Base-by-base conservation (phyloP, 208 protist genomes). In the Leishmania braziliensis region DNA sequence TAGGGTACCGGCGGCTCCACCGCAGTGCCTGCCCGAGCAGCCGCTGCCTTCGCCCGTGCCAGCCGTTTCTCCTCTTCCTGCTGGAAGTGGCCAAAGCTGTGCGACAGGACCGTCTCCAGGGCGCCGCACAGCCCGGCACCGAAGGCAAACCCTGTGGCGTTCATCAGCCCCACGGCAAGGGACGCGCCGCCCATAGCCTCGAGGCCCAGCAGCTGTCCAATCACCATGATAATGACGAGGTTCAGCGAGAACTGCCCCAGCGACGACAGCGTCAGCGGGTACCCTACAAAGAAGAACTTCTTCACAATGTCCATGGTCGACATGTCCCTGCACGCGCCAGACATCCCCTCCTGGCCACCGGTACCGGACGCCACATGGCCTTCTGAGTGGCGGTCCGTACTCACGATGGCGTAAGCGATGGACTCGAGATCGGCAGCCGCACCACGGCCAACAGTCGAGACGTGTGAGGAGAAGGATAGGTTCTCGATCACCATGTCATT, bases 91-190 rank as follows among this genome's bases (percentile, higher is more conserved):
- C 94, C 94, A 51, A 93, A 97, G 65, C 86, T 89, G 82, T 97
- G 94, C 18, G 94, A 95, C 14, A 97, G 88, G 16, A 96, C 90
- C 9, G 94, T 97, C 84, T 97, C 92, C 6, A 97, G 81, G 16
- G 94, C 94, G 10, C 94, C 94, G 75, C 91, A 97, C 39, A 94
- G 88, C 14, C 94, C 94, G 3, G 94, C 92, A 60, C 91, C 90
- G 81, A 97, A 95, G 20, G 94, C 94, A 73, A 96, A 97, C 26
- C 91, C 94, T 39, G 94, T 97, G n/a, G 94, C 94, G 72, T 97
- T 97, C 46, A 97, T 81, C 43, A 97, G 83, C 3, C 94, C 92
- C 63, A 95, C 77, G 1, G 94, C 94, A 33, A 97, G 80, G 3
- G 94, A 88, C 2, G 90, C 90, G 54, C 91, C 94, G 74, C 92